Evolutionary conservation across 1,139 yeast species (phyloP).

Genomic region (Geotrichum histeridarum): DNA sequence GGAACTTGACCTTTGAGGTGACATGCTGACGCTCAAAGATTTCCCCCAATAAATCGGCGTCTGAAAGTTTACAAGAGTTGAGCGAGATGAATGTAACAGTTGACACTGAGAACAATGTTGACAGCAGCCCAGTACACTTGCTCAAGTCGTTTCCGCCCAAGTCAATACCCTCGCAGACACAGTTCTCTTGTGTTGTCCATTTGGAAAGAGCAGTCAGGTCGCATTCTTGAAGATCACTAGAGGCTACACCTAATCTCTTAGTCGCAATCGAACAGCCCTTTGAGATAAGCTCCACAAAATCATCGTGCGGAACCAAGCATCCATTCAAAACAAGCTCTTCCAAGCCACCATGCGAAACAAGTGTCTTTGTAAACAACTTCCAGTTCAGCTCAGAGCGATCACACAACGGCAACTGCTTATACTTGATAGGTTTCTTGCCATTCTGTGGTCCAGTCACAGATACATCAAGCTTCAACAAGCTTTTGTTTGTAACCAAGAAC

Average conservation of each 20-base stretch:
- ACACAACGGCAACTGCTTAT: conserved; percentile 26
- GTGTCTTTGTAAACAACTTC: conserved; percentile 58
- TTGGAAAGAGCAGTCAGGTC: conserved; percentile 54
- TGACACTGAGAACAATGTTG: conserved; percentile 1
- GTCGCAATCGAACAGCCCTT: conserved; percentile 53
- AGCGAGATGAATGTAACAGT: conserved; percentile 57
- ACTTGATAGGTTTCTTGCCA: conserved; percentile 17
- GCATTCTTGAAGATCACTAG: conserved; percentile 54
- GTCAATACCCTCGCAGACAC: conserved; percentile 74
- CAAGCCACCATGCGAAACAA: conserved; percentile 62
- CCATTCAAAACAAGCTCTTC: conserved; percentile 84
- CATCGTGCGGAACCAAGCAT: conserved; percentile 54
- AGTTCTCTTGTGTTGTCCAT: conserved; percentile 54
- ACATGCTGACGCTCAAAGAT: conserved; percentile 49
- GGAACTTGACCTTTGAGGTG: conserved; percentile 56
- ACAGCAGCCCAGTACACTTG: not conserved
- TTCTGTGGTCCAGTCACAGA: conserved; percentile 15
- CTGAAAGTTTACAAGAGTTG: conserved; percentile 57
- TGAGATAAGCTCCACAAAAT: conserved; percentile 45
- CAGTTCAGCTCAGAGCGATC: conserved; percentile 71
- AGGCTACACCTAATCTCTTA: conserved; percentile 71
- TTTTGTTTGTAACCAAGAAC: conserved; percentile 55
- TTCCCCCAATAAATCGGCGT: conserved; percentile 51
- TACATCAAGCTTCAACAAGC: conserved; percentile 60
- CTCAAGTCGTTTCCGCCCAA: conserved; percentile 50